A percentile compares a stretch with the other conserved stretches of the same genome.
Conservation (phyloP, 2,329 filamentous ascomycete species). For the Westerdykella aurantiaca region DNA sequence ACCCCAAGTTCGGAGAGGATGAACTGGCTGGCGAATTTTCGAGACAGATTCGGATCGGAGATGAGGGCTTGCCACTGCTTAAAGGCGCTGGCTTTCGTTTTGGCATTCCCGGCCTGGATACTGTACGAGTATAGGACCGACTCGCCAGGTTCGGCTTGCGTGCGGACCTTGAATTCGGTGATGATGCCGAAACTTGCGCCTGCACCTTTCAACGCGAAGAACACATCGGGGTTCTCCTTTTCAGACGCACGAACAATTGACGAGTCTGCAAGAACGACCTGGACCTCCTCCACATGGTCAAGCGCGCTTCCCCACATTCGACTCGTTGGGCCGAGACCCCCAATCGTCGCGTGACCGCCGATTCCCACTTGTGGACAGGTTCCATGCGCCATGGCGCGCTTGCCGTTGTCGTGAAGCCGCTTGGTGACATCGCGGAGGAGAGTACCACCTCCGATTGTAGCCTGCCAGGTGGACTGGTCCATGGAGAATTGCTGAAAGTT, state of each 20-base stretch:
- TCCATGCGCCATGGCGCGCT: constrained; percentile 46
- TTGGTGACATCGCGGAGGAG: constrained; percentile 40
- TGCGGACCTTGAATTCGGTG: constrained; percentile 37
- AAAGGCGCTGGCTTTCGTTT: constrained; percentile 25
- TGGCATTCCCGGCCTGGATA: constrained; percentile 19
- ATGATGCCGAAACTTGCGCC: constrained; percentile 41
- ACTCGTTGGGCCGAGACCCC: constrained; percentile 29
- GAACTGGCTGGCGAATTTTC: constrained; percentile 32
- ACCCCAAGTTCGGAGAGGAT: constrained; percentile 28
- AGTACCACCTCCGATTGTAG: constrained; percentile 47
- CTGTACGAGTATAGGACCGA: constrained; percentile 32
- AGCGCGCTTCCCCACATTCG: constrained; percentile 31
- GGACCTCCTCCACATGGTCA: constrained; percentile 31
- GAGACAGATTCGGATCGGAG: constrained; percentile 24
- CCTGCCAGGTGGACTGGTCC: constrained; percentile 40
- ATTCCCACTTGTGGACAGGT: constrained; percentile 35
- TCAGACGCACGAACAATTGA: constrained; percentile 36
- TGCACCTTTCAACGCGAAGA: constrained; percentile 41
- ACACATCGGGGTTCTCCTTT: constrained; percentile 35
- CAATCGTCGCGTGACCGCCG: constrained; percentile 35
- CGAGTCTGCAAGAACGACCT: constrained; percentile 39
- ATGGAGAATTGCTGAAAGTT: constrained; percentile 45
- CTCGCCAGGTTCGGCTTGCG: constrained; percentile 28
- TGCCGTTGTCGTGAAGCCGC: constrained; percentile 30
- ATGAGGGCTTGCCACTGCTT: constrained; percentile 34